A percentile compares a stretch with the other conserved stretches of the same genome.
These are phyloP conservation scores for Phaeosphaeria sp. DNA, from an alignment of 2,329 filamentous ascomycete species.

Conservation along the genomic window DNA sequence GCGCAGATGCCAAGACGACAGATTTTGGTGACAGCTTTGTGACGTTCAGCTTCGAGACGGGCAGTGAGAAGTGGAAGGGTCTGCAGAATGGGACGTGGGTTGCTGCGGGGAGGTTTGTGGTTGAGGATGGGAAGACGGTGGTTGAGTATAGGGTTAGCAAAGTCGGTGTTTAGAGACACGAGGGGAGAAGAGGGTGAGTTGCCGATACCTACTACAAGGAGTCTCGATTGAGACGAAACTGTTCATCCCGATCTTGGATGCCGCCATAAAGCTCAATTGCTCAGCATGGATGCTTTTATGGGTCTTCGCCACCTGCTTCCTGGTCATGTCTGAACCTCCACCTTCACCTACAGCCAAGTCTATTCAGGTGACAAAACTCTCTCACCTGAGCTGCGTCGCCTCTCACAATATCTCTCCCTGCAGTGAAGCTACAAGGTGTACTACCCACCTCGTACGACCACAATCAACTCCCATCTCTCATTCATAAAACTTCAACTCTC, in stretches of 20 bases:
- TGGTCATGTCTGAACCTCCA: background rate
- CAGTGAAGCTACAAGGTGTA: too few relatives aligned
- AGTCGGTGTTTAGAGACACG: conserved; percentile 13
- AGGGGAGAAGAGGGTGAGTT: too few relatives aligned
- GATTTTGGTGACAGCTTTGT: conserved; percentile 41
- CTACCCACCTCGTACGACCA: too few relatives aligned
- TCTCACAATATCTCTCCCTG: too few relatives aligned
- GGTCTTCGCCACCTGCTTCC: too few relatives aligned
- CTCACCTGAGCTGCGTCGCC: background rate
- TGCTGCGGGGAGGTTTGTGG: conserved; percentile 38
- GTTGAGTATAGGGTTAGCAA: conserved; percentile 44
- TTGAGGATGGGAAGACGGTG: conserved; percentile 25
- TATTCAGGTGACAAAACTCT: background rate
- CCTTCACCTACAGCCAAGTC: background rate
- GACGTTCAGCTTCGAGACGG: conserved; percentile 39
- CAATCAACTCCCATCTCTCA: too few relatives aligned
- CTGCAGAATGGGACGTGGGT: conserved; percentile 40
- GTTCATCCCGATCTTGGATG: too few relatives aligned
- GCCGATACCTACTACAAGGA: too few relatives aligned
- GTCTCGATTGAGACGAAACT: too few relatives aligned
- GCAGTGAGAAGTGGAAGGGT: conserved; percentile 34
- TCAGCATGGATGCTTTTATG: too few relatives aligned
- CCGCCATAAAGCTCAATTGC: too few relatives aligned
- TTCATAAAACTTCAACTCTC: too few relatives aligned
- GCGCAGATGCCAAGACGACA: conserved; percentile 34